Percentiles rank a stretch among this genome's conserved stretches.
Conservation (phyloP, 2,329 filamentous ascomycete species). For the Colletotrichum truncatum region DNA sequence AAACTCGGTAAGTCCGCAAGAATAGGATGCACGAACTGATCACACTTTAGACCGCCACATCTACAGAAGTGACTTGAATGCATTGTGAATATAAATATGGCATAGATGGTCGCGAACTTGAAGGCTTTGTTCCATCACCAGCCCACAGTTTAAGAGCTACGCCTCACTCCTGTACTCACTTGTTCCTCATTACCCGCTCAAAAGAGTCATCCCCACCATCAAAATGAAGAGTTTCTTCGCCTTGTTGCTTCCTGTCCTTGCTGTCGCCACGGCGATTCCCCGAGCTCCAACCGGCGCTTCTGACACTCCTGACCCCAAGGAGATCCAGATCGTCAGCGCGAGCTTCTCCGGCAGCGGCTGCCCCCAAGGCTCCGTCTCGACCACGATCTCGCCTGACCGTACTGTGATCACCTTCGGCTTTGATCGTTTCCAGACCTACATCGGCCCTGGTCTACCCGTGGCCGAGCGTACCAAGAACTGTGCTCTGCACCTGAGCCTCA, state of each 20-base stretch:
- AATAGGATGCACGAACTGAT: not conserved
- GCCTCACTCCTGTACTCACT: not conserved
- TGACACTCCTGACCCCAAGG: constrained; percentile 47
- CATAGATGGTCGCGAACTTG: not conserved
- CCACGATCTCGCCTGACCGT: constrained; percentile 51
- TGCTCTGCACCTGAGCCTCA: constrained; percentile 55
- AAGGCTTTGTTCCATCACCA: not conserved
- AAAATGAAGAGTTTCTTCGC: constrained; percentile 48
- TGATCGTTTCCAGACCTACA: constrained; percentile 57
- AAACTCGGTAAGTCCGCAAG: not conserved
- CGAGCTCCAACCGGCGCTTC: constrained; percentile 39
- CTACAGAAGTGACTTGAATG: not conserved
- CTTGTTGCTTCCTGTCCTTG: constrained; percentile 47
- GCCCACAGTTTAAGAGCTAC: not conserved
- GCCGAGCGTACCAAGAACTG: constrained; percentile 55
- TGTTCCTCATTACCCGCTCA: not conserved
- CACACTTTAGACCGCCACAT: not conserved
- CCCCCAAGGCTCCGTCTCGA: constrained; percentile 52
- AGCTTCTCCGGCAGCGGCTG: constrained; percentile 55
- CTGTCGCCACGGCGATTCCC: constrained; percentile 47
- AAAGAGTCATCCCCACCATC: constrained; percentile 19
- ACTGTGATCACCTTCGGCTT: constrained; percentile 58
- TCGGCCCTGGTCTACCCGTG: constrained; percentile 48
- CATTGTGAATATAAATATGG: not conserved
- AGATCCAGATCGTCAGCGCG: constrained; percentile 51